Conservation (phyloP, 2,329 filamentous ascomycete genomes). For the Paraphoma chrysanthemicola region DNA sequence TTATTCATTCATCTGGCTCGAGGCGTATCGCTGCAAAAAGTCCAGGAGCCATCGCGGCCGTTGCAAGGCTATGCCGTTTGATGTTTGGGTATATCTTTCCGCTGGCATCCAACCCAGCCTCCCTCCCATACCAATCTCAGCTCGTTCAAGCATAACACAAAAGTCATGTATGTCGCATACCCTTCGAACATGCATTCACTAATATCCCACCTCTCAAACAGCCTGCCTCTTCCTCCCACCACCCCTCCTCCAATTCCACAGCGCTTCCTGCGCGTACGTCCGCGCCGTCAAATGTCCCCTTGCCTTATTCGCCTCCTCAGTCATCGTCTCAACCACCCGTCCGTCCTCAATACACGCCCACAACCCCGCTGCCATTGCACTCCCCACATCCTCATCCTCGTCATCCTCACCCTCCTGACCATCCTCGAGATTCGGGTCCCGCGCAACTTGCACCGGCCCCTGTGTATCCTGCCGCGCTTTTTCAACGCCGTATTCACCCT, state of each 20-base stretch:
- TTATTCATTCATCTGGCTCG: no score
- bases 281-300: slow-evolving; percentile 79
- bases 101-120: no score
- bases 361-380: slow-evolving; percentile 71
- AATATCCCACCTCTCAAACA: slow-evolving; percentile 33
- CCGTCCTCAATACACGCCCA: slow-evolving; percentile 82
- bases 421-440: slow-evolving; percentile 48
- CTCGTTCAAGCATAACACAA: no score
- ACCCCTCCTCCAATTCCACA: slow-evolving; percentile 86
- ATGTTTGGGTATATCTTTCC: no score
- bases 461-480: slow-evolving; percentile 46
- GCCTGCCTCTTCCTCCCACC: slow-evolving; percentile 66
- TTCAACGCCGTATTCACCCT: slow-evolving; percentile 70
- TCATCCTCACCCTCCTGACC: slow-evolving; percentile 25
- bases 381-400: slow-evolving; percentile 48
- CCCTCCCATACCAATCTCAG: no score
- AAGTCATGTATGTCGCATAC: no score
- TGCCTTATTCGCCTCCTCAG: slow-evolving; percentile 73
- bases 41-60: no score
- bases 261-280: slow-evolving; percentile 84
- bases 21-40: no score
- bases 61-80: no score
- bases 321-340: slow-evolving; percentile 76
- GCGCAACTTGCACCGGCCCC: slow-evolving; percentile 54
- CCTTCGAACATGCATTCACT: no score